phyloP scores from a whole-genome alignment of 208 protist genomes.

The Balamuthia mandrillaris region DNA sequence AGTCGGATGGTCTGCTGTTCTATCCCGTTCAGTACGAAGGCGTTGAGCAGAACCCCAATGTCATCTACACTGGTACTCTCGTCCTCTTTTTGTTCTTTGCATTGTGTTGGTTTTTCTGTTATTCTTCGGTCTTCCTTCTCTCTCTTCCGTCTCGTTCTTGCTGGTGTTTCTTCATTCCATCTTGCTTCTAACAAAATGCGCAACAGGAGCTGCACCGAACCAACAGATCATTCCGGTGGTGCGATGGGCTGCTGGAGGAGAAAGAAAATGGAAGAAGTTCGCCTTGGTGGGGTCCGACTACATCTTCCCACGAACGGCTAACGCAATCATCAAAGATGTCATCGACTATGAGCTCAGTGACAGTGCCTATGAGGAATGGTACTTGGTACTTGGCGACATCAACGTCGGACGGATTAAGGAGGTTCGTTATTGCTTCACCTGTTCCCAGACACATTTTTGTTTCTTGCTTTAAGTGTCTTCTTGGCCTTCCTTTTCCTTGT shows the following conservation, averaged over 20 bases:
- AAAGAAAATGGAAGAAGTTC: no score
- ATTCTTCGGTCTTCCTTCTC: not conserved
- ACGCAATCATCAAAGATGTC: conserved; percentile 15
- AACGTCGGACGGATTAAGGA: no score
- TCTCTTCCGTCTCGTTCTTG: not conserved
- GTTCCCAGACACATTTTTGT: no score
- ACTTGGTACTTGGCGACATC: no score
- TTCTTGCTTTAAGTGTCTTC: no score
- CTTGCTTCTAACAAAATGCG: no score
- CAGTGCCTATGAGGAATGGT: not conserved
- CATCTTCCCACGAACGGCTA: conserved; percentile 15
- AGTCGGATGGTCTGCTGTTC: not conserved
- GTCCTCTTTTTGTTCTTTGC: not conserved
- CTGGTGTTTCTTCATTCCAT: no score
- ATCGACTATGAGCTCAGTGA: not conserved
- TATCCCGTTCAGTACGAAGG: conserved; percentile 22
- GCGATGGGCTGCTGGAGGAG: no score
- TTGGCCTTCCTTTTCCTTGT: no score
- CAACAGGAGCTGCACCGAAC: not conserved
- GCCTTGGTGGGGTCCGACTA: not conserved
- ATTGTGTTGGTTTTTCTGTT: not conserved
- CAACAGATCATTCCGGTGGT: conserved; percentile 6
- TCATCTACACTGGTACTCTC: not conserved
- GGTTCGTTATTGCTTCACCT: no score
- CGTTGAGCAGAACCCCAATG: not conserved